phyloP scores from a whole-genome alignment of 371 early-diverging fungal genomes.

The Mortierella sp. region DNA sequence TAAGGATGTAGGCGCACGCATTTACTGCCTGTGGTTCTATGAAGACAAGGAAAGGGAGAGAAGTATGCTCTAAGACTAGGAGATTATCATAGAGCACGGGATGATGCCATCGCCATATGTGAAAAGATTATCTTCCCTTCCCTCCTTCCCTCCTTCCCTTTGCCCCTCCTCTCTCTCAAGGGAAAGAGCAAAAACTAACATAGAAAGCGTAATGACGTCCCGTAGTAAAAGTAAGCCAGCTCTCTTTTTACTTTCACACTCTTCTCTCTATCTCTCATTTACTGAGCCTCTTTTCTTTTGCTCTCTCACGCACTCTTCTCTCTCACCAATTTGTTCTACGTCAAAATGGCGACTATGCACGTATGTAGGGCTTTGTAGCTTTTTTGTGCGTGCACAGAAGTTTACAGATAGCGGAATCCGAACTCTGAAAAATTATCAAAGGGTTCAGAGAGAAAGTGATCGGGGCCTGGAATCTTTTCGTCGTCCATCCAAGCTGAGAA shows the following conservation, averaged over 20 bases:
- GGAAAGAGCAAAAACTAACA: too few species aligned
- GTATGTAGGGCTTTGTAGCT: neutral
- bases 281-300: neutral
- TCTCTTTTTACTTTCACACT: neutral
- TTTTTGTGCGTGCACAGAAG: too few species aligned
- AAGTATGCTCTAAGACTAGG: neutral
- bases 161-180: neutral
- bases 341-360: conserved; percentile 6
- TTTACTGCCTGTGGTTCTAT: too few species aligned
- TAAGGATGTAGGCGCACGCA: too few species aligned
- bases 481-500: neutral
- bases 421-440: neutral
- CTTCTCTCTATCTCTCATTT: neutral
- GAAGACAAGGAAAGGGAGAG: too few species aligned
- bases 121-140: neutral
- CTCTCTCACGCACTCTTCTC: neutral
- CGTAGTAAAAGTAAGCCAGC: too few species aligned
- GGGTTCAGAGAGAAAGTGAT: neutral
- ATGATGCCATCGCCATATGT: neutral
- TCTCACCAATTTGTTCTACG: neutral
- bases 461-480: conserved; percentile 6
- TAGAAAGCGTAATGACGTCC: too few species aligned
- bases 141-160: neutral
- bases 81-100: neutral
- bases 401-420: neutral